Conservation (phyloP, 2,329 filamentous ascomycete genomes). For the Fonsecaea erecta region DNA sequence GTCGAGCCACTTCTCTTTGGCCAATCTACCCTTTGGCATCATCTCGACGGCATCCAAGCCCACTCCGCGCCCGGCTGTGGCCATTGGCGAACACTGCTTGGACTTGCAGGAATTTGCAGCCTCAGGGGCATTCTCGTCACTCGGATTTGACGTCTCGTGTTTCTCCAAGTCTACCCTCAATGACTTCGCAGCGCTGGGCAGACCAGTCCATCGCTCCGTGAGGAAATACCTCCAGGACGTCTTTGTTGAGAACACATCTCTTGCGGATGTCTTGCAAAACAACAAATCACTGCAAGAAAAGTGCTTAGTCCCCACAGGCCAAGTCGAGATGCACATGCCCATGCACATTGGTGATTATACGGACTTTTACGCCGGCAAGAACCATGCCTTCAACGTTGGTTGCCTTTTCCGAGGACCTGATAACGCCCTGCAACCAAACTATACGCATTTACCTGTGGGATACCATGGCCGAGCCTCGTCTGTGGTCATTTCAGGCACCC, state of each 20-base stretch:
- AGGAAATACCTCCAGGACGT: constrained; percentile 71
- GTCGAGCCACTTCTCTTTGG: constrained; percentile 71
- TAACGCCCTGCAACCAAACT: constrained; percentile 79
- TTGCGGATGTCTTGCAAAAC: constrained; percentile 65
- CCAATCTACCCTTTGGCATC: constrained; percentile 83
- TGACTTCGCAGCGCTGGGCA: constrained; percentile 73
- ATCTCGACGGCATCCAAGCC: constrained; percentile 66
- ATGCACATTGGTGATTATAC: constrained; percentile 83
- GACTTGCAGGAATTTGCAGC: constrained; percentile 68
- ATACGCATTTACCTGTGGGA: constrained; percentile 77
- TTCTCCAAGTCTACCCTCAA: constrained; percentile 71
- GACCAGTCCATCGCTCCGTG: constrained; percentile 69
- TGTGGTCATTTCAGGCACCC: constrained; percentile 59
- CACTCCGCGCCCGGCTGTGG: constrained; percentile 68
- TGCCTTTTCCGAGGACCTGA: constrained; percentile 71
- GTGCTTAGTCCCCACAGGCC: constrained; percentile 63
- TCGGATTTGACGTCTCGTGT: constrained; percentile 63
- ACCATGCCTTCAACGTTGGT: constrained; percentile 75
- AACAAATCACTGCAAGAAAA: constrained; percentile 63
- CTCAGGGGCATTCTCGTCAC: constrained; percentile 62
- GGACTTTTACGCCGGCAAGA: constrained; percentile 80
- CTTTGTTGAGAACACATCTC: constrained; percentile 63
- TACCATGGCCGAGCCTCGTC: constrained; percentile 74
- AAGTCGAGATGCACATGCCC: constrained; percentile 70
- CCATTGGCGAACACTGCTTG: constrained; percentile 73